Percentiles rank a stretch among this genome's conserved stretches.
Conservation (phyloP, 2,329 filamentous ascomycete genomes). For the Xenosphaeropsis pyriputrescens region DNA sequence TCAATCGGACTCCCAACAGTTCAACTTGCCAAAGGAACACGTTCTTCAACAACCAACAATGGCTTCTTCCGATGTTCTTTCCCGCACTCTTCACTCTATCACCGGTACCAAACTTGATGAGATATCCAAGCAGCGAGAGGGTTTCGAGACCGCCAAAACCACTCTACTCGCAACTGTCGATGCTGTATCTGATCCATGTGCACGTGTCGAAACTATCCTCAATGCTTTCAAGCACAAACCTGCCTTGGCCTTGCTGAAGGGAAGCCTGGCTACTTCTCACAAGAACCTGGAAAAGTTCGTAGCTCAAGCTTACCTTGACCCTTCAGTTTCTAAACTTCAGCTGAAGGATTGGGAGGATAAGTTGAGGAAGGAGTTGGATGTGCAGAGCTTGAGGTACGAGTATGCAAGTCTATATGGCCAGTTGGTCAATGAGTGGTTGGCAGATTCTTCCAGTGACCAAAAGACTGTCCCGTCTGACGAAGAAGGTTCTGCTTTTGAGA, state of each 20-base stretch:
- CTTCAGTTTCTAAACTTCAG: constrained; percentile 29
- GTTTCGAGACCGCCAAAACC: constrained; percentile 30
- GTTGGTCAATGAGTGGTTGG: constrained; percentile 37
- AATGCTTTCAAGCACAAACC: constrained; percentile 19
- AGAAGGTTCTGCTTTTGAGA: constrained; percentile 21
- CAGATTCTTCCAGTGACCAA: constrained; percentile 16
- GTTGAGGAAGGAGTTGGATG: constrained; percentile 28
- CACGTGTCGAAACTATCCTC: constrained; percentile 21
- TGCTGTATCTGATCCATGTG: constrained; percentile 12
- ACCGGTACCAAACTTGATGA: constrained; percentile 40
- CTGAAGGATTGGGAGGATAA: constrained; percentile 29
- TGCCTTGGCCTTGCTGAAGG: constrained; percentile 14
- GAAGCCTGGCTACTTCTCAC: constrained; percentile 12
- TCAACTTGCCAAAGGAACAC: no score
- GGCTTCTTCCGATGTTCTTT: constrained; percentile 24
- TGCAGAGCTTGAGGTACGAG: constrained; percentile 33
- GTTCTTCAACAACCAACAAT: constrained; percentile 7
- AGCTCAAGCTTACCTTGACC: constrained; percentile 33
- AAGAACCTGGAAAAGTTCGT: constrained; percentile 32
- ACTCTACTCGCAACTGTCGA: constrained; percentile 21
- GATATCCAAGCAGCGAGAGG: constrained; percentile 30
- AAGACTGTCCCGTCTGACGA: constrained; percentile 13
- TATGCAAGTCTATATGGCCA: constrained; percentile 38
- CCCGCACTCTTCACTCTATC: constrained; percentile 36
- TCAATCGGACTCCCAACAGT: no score